These are phyloP conservation scores for Smithsoniella earleae DNA, from an alignment of 163 green algal species.

Conservation along the genomic window DNA sequence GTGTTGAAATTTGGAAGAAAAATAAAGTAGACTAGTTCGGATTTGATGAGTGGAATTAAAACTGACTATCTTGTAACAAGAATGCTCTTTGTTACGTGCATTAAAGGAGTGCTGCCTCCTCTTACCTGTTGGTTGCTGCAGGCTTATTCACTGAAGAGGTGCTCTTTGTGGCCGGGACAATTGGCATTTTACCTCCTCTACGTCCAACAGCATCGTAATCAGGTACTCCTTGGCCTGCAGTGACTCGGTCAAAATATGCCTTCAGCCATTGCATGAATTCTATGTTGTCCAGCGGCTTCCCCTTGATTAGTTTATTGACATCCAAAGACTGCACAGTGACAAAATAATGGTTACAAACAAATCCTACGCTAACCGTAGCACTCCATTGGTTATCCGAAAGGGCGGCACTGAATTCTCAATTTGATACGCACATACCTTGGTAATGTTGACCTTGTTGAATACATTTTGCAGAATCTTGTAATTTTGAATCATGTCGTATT, in stretches of 20 bases:
- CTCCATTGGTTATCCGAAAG: too few species aligned
- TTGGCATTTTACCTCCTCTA: neutral
- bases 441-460: conserved; percentile 86
- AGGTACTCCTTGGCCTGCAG: conserved; percentile 44
- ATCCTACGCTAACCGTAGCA: too few species aligned
- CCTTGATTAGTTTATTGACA: conserved; percentile 89
- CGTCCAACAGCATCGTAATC: conserved; percentile 53
- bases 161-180: neutral
- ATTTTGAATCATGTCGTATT: conserved; percentile 93
- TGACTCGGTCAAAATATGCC: conserved; percentile 68
- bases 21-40: too few species aligned
- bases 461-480: conserved; percentile 96
- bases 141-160: neutral
- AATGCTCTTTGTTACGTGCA: too few species aligned
- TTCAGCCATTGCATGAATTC: conserved; percentile 96
- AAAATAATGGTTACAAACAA: too few species aligned
- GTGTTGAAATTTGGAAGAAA: too few species aligned
- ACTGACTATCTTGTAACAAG: too few species aligned
- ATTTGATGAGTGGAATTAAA: too few species aligned
- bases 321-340: conserved; percentile 88
- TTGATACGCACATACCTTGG: too few species aligned
- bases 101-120: too few species aligned
- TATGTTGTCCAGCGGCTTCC: conserved; percentile 91
- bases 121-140: neutral
- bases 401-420: too few species aligned